phyloP scores from a whole-genome alignment of 345 rosid genomes.

The Citrus reticulata region DNA sequence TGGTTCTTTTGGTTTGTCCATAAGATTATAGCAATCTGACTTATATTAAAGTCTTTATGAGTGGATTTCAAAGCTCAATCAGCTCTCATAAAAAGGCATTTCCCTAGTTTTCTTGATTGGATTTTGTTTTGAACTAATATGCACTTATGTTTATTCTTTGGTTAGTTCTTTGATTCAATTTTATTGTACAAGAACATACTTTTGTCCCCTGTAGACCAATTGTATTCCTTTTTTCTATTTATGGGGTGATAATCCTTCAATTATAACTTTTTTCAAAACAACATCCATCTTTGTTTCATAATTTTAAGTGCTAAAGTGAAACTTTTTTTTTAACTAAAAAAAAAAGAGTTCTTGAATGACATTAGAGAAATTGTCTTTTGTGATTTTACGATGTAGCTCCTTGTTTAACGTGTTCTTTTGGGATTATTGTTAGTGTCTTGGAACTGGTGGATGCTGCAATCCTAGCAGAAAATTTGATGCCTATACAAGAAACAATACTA shows the following conservation, averaged over 20 bases:
- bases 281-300: not conserved
- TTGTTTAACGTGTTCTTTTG: slow-evolving; percentile 22
- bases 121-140: not conserved
- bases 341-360: not conserved
- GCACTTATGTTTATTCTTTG: too few species aligned
- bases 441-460: slow-evolving; percentile 97
- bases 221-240: not conserved
- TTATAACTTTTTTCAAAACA: not conserved
- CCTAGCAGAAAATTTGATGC: slow-evolving; percentile 65
- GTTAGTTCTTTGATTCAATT: not conserved
- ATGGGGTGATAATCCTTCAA: not conserved
- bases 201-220: not conserved
- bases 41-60: not conserved
- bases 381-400: not conserved
- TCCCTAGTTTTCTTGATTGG: not conserved
- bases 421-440: slow-evolving; percentile 50
- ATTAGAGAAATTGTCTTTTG: not conserved
- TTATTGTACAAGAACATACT: not conserved
- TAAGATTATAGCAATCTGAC: not conserved
- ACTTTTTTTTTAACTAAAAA: not conserved
- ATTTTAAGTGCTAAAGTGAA: not conserved
- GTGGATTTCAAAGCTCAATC: not conserved
- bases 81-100: not conserved
- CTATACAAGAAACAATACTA: slow-evolving; percentile 62
- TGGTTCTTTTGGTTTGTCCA: not conserved